phyloP scores from a whole-genome alignment of 164 flowering plant species.

The Amborella trichopoda region DNA sequence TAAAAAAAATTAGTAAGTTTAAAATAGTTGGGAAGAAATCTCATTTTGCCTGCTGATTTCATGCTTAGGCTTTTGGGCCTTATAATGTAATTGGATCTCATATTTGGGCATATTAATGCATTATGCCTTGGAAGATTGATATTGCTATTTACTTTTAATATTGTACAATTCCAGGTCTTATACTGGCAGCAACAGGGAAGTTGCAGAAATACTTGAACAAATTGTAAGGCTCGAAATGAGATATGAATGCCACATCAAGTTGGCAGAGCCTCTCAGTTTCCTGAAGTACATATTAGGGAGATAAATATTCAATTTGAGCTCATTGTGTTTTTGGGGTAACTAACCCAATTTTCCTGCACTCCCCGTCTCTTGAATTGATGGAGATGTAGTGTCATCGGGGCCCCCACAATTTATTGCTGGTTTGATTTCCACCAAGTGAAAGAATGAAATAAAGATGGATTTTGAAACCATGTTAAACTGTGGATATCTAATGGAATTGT shows the following conservation, averaged over 20 bases:
- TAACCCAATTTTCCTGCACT: background rate
- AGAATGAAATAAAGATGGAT: too few relatives aligned
- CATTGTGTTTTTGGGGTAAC: background rate
- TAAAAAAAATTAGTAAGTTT: background rate
- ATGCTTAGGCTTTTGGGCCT: background rate
- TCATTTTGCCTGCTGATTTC: background rate
- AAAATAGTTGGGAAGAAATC: background rate
- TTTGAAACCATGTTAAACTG: too few relatives aligned
- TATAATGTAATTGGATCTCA: background rate
- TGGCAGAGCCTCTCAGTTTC: too few relatives aligned
- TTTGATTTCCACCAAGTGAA: too few relatives aligned
- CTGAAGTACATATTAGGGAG: background rate
- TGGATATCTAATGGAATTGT: too few relatives aligned
- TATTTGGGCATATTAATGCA: too few relatives aligned
- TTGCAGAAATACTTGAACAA: slow-evolving; percentile 33
- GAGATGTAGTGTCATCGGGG: background rate
- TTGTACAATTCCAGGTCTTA: slow-evolving; percentile 41
- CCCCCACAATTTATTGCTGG: too few relatives aligned
- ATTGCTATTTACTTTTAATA: too few relatives aligned
- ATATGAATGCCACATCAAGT: too few relatives aligned
- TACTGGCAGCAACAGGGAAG: slow-evolving; percentile 64
- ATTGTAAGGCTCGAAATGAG: slow-evolving; percentile 12
- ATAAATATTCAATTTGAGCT: background rate
- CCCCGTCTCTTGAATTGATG: background rate
- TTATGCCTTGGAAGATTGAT: too few relatives aligned